These are phyloP conservation scores for Amanita pallidorosea DNA, from an alignment of 768 basidiomycete genomes.

Conservation along the genomic window DNA sequence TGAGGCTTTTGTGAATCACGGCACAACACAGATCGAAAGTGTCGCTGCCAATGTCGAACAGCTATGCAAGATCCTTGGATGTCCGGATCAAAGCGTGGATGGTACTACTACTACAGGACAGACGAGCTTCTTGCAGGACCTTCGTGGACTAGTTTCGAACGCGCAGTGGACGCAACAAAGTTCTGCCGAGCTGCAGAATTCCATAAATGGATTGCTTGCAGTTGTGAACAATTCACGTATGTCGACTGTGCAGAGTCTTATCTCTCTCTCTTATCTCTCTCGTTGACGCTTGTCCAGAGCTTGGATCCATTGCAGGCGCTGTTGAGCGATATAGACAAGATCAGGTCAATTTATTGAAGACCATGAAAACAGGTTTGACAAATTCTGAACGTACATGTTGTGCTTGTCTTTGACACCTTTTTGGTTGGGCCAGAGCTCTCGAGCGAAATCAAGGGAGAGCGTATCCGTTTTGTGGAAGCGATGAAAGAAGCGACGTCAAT, in stretches of 20 bases:
- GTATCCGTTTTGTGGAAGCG: slow-evolving; percentile 83
- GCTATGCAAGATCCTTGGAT: slow-evolving; percentile 45
- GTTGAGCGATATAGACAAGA: slow-evolving; percentile 64
- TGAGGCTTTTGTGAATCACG: slow-evolving; percentile 69
- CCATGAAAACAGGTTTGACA: slow-evolving; percentile 47
- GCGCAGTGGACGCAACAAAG: slow-evolving; percentile 24
- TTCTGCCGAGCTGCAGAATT: slow-evolving; percentile 25
- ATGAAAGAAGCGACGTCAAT: slow-evolving; percentile 90
- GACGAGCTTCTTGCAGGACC: slow-evolving; percentile 21
- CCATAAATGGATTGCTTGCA: slow-evolving; percentile 26
- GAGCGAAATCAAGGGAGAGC: slow-evolving; percentile 76
- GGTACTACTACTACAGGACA: slow-evolving; percentile 8
- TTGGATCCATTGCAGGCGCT: slow-evolving; percentile 46
- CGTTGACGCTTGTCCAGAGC: slow-evolving; percentile 23
- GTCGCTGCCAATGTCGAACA: slow-evolving; percentile 51
- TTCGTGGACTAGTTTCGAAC: slow-evolving; percentile 23
- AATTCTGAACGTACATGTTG: background rate
- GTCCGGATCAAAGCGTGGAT: slow-evolving; percentile 7
- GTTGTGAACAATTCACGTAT: slow-evolving; percentile 15
- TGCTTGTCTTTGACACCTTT: background rate
- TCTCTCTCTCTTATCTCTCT: too few relatives aligned
- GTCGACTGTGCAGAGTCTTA: too few relatives aligned
- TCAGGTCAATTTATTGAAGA: slow-evolving; percentile 59
- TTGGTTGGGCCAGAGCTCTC: slow-evolving; percentile 45
- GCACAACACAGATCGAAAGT: slow-evolving; percentile 60